Evolutionary conservation across 768 basidiomycete genomes (phyloP).

Genomic region (Lactarius deliciosus): DNA sequence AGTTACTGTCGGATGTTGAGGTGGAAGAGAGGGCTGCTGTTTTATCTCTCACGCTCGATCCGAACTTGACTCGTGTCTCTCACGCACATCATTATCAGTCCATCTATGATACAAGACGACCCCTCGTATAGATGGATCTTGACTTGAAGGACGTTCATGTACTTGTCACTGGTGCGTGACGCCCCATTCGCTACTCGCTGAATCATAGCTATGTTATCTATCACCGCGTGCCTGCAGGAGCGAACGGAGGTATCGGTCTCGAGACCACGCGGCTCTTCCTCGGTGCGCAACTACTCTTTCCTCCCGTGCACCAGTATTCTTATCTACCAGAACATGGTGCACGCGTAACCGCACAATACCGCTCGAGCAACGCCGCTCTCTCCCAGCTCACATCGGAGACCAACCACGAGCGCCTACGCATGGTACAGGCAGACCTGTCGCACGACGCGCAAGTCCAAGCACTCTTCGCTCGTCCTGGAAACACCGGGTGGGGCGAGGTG

Average conservation of each 20-base stretch:
- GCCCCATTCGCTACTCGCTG: background rate
- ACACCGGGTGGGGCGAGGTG: slow-evolving; percentile 40
- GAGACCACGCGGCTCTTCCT: slow-evolving; percentile 58
- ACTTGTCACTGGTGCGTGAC: slow-evolving; percentile 57
- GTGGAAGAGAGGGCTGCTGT: no score
- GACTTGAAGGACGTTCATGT: slow-evolving; percentile 61
- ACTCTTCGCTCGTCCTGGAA: slow-evolving; percentile 44
- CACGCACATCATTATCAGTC: no score
- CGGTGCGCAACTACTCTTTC: slow-evolving; percentile 36
- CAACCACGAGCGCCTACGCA: slow-evolving; percentile 32
- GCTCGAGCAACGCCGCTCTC: slow-evolving; percentile 48
- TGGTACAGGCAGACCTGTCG: slow-evolving; percentile 57
- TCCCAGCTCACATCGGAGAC: slow-evolving; percentile 36
- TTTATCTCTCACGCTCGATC: no score
- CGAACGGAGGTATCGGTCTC: slow-evolving; percentile 74
- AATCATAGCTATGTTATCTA: background rate
- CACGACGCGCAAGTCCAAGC: slow-evolving; percentile 51
- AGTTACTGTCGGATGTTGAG: no score
- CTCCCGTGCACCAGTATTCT: background rate
- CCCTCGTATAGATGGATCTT: slow-evolving; percentile 48
- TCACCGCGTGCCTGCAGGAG: slow-evolving; percentile 44
- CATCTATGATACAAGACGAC: background rate
- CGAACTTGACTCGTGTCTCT: no score
- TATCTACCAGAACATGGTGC: slow-evolving; percentile 59
- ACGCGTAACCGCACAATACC: slow-evolving; percentile 70